Conservation (phyloP, 2,329 filamentous ascomycete genomes). For the Cladosporium sphaerospermum region DNA sequence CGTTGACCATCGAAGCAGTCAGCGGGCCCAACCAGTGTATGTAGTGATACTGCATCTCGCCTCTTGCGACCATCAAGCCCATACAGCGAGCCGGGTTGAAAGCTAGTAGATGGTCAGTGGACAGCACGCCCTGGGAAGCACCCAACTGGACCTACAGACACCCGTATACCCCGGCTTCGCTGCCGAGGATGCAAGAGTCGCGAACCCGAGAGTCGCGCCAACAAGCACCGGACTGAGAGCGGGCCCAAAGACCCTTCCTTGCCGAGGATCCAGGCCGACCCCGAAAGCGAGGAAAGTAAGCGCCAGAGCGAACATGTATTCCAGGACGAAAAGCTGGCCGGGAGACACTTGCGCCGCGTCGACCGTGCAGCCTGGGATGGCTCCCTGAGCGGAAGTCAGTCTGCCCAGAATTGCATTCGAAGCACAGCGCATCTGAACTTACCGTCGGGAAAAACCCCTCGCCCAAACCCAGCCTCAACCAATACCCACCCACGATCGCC, state of each 20-base stretch:
- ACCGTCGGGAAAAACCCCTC: constrained; percentile 14
- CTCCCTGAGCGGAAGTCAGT: constrained; percentile 7
- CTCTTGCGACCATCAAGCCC: constrained; percentile 31
- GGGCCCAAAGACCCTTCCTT: constrained; percentile 45
- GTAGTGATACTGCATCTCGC: constrained; percentile 30
- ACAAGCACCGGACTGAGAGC: constrained; percentile 46
- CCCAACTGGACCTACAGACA: constrained; percentile 15
- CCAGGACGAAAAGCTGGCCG: constrained; percentile 37
- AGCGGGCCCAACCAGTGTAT: constrained; percentile 30
- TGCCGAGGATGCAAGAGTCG: constrained; percentile 24
- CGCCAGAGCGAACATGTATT: constrained; percentile 42
- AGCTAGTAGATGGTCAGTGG: constrained; percentile 16
- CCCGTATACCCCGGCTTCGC: constrained; percentile 30
- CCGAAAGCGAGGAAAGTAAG: constrained; percentile 47
- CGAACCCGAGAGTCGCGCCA: constrained; percentile 31
- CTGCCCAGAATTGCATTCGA: background rate
- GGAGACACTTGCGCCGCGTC: constrained; percentile 15
- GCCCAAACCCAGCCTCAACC: constrained; percentile 18
- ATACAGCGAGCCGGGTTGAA: constrained; percentile 33
- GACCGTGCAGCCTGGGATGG: constrained; percentile 19
- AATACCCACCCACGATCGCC: constrained; percentile 25
- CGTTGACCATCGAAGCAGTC: constrained; percentile 29
- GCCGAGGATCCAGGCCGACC: constrained; percentile 49
- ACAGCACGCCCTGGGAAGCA: background rate
- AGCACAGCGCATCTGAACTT: background rate